A percentile compares a stretch with the other conserved stretches of the same genome.
Conservation (phyloP, 2,329 filamentous ascomycete genomes). For the Botryotinia convoluta region DNA sequence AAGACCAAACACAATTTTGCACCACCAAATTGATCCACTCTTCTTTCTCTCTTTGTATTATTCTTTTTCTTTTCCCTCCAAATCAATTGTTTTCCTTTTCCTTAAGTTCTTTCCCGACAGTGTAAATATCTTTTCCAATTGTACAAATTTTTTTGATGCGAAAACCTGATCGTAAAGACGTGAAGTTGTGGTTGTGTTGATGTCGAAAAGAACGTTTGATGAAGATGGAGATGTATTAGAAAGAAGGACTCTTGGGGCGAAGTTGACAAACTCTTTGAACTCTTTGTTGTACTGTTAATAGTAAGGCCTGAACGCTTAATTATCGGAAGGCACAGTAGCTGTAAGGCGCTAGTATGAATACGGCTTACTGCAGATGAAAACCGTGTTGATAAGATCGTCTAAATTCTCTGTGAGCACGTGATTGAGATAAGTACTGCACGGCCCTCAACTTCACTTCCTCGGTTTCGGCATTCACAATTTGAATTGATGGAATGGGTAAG, state of each 20-base stretch:
- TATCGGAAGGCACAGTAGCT: neutral
- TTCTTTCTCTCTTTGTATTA: conserved; percentile 11
- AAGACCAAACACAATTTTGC: conserved; percentile 17
- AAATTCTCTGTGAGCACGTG: neutral
- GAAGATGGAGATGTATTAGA: neutral
- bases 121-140: neutral
- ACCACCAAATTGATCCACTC: conserved; percentile 18
- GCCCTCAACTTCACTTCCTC: neutral
- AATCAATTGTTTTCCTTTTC: conserved; percentile 11
- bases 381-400: too few species aligned
- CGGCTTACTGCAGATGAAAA: neutral
- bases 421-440: neutral
- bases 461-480: neutral
- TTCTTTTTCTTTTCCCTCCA: conserved; percentile 18
- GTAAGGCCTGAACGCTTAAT: neutral
- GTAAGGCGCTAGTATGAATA: neutral
- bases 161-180: neutral
- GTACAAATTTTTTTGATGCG: neutral
- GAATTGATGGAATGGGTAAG: neutral
- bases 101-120: conserved; percentile 5
- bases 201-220: conserved; percentile 7
- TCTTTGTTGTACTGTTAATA: neutral
- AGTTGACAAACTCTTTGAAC: conserved; percentile 19
- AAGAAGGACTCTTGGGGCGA: conserved; percentile 1
- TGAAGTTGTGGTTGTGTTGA: neutral